These are phyloP conservation scores for Cladophialophora carrionii DNA, from an alignment of 2,329 filamentous ascomycete genomes.

Conservation along the genomic window DNA sequence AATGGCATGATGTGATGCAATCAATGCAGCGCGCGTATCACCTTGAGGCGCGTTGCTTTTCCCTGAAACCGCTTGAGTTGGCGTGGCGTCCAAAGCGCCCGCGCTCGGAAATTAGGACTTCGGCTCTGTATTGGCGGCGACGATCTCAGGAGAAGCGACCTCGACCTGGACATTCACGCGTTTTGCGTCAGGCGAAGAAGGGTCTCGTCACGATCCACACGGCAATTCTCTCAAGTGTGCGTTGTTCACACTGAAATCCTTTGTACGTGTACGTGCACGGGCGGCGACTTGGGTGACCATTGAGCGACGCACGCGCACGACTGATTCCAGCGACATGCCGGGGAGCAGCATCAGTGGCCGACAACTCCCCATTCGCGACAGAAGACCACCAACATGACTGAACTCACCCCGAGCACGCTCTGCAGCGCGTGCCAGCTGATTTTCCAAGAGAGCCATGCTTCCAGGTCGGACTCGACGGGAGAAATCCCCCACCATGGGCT, in stretches of 20 bases:
- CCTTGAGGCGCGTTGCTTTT: slow-evolving; percentile 11
- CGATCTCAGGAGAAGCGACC: slow-evolving; percentile 27
- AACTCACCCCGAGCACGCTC: slow-evolving; percentile 31
- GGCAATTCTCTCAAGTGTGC: neutral
- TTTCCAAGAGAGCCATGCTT: slow-evolving; percentile 27
- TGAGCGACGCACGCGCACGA: neutral
- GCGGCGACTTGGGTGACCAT: neutral
- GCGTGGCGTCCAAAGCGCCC: slow-evolving; percentile 25
- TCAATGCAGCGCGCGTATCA: slow-evolving; percentile 22
- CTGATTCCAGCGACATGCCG: slow-evolving; percentile 18
- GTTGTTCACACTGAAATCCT: neutral
- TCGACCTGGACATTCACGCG: neutral
- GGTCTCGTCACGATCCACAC: neutral
- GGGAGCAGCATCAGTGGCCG: slow-evolving; percentile 8
- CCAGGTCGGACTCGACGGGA: slow-evolving; percentile 25
- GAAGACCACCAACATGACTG: slow-evolving; percentile 19
- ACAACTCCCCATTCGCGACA: slow-evolving; percentile 12
- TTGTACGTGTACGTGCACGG: neutral
- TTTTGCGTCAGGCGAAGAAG: neutral
- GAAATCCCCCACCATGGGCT: slow-evolving; percentile 37
- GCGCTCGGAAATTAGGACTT: slow-evolving; percentile 24
- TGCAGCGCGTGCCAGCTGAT: slow-evolving; percentile 36
- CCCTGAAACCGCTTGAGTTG: slow-evolving; percentile 25
- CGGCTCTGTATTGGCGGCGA: slow-evolving; percentile 8
- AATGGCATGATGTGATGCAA: slow-evolving; percentile 26